Evolutionary conservation across 2,329 filamentous ascomycete genomes (phyloP).

Genomic region (Grosmannia clavigera): DNA sequence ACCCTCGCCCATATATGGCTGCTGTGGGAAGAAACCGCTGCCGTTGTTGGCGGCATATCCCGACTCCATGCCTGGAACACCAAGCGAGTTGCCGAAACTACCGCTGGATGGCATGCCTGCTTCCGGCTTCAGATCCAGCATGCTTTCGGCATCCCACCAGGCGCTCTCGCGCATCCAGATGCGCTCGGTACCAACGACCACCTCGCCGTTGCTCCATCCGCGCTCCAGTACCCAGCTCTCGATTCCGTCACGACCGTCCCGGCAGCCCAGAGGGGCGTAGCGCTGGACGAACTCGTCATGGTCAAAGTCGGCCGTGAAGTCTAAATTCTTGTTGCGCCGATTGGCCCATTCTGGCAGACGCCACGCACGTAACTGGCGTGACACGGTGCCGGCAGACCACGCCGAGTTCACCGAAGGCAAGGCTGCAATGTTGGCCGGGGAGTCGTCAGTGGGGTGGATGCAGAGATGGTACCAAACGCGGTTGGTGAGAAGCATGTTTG

Average conservation of each 20-base stretch:
- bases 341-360: slow-evolving; percentile 94
- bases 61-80: slow-evolving; percentile 49
- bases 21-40: slow-evolving; percentile 58
- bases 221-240: slow-evolving; percentile 90
- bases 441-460: slow-evolving; percentile 81
- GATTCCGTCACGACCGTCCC: slow-evolving; percentile 81
- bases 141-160: slow-evolving; percentile 97
- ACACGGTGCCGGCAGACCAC: slow-evolving; percentile 90
- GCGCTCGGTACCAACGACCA: slow-evolving; percentile 78
- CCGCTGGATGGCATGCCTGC: slow-evolving; percentile 13
- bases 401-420: slow-evolving; percentile 61
- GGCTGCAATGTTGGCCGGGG: slow-evolving; percentile 61
- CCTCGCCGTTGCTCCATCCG: slow-evolving; percentile 96
- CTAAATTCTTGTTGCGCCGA: slow-evolving; percentile 75
- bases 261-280: slow-evolving; percentile 73
- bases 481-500: slow-evolving; percentile 64
- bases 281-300: slow-evolving; percentile 80
- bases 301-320: slow-evolving; percentile 96
- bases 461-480: slow-evolving; percentile 92
- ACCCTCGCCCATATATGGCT: slow-evolving; percentile 36
- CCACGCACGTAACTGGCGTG: slow-evolving; percentile 86
- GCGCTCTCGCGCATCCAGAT: slow-evolving; percentile 90
- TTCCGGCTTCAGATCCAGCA: slow-evolving; percentile 77
- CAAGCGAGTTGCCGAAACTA: slow-evolving; percentile 16
- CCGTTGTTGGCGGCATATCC: slow-evolving; percentile 54